phyloP scores from a whole-genome alignment of 352 stramenopile species.

The Phytophthora aleatoria region DNA sequence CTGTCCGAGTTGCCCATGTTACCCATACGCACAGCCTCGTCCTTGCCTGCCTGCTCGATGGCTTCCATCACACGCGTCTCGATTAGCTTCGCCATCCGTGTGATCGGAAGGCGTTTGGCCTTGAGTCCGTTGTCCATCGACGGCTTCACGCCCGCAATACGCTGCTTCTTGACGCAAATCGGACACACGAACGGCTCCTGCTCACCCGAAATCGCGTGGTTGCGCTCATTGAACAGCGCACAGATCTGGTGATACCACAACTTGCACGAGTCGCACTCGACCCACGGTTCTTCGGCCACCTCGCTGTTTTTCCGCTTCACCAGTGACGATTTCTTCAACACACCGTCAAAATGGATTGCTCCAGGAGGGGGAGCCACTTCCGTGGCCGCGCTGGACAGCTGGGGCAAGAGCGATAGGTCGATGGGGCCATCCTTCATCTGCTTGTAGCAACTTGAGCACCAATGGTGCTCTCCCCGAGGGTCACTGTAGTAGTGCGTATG shows the following conservation, averaged over 20 bases:
- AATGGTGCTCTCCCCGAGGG: slow-evolving; percentile 82
- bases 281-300: slow-evolving; percentile 97
- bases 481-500: slow-evolving; percentile 91
- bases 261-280: slow-evolving; percentile 98
- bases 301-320: slow-evolving; percentile 99
- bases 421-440: slow-evolving; percentile 93
- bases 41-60: slow-evolving; percentile 75
- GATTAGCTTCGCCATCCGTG: slow-evolving; percentile 85
- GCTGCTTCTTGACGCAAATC: slow-evolving; percentile 88
- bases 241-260: slow-evolving; percentile 99
- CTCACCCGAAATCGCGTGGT: slow-evolving; percentile 94
- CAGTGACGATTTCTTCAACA: slow-evolving; percentile 94
- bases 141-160: slow-evolving; percentile 67
- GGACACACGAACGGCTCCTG: slow-evolving; percentile 88
- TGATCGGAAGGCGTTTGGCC: slow-evolving; percentile 78
- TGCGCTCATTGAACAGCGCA: slow-evolving; percentile 98
- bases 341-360: slow-evolving; percentile 53
- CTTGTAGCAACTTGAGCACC: slow-evolving; percentile 90
- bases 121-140: slow-evolving; percentile 85
- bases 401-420: slow-evolving; percentile 85
- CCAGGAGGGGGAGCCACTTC: slow-evolving; percentile 40
- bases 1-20: slow-evolving; percentile 85
- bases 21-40: slow-evolving; percentile 80
- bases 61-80: slow-evolving; percentile 78
- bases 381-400: slow-evolving; percentile 67